Evolutionary conservation across 2,329 filamentous ascomycete genomes (phyloP).

Genomic region (Fusarium zealandicum): DNA sequence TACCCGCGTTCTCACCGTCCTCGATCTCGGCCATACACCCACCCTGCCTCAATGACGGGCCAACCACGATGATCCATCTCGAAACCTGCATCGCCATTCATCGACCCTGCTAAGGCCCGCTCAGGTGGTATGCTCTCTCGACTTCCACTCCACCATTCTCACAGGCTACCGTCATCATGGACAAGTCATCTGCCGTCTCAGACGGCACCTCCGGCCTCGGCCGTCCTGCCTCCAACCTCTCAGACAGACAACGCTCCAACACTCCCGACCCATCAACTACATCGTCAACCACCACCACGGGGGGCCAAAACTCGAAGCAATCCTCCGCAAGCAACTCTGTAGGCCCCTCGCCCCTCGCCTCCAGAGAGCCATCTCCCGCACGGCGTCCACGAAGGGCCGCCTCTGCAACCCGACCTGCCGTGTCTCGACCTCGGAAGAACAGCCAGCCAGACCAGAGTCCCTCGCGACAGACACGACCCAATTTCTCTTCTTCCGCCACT

Average conservation of each 20-base stretch:
- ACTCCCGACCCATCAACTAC: constrained; percentile 37
- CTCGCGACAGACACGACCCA: constrained; percentile 58
- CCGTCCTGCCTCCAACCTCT: constrained; percentile 29
- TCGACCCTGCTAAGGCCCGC: constrained; percentile 43
- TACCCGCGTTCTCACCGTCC: constrained; percentile 24
- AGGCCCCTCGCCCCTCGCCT: constrained; percentile 48
- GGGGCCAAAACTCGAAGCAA: constrained; percentile 45
- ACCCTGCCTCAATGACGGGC: constrained; percentile 43
- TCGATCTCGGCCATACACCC: constrained; percentile 31
- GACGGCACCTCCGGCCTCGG: constrained; percentile 38
- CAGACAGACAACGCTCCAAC: constrained; percentile 31
- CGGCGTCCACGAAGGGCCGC: constrained; percentile 49
- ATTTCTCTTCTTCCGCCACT: constrained; percentile 66
- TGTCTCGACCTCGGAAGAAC: constrained; percentile 68
- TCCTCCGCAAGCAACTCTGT: constrained; percentile 49
- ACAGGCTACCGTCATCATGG: constrained; percentile 44
- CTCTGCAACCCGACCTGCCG: constrained; percentile 46
- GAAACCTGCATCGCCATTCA: constrained; percentile 40
- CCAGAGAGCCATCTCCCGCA: constrained; percentile 58
- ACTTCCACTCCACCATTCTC: constrained; percentile 40
- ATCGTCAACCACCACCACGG: constrained; percentile 36
- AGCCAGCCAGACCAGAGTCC: constrained; percentile 71
- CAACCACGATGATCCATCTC: constrained; percentile 48
- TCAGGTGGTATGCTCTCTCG: constrained; percentile 46
- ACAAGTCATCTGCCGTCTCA: constrained; percentile 44